Conservation (phyloP, 1,284 basidiomycete genomes). For the Puccinia horiana region DNA sequence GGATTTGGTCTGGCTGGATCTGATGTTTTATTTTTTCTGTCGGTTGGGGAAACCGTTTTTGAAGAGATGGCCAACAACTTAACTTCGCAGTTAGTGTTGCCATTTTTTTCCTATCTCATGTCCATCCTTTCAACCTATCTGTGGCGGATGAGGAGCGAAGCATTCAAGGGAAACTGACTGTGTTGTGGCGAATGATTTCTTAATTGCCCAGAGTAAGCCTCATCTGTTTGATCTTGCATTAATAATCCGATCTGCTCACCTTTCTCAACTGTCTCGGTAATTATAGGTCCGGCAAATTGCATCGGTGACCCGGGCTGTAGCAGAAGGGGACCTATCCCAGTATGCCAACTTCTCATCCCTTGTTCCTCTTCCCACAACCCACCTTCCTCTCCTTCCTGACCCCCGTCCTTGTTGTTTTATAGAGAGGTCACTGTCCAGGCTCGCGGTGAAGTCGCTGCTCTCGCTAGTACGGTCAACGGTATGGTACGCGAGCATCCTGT, state of each 20-base stretch:
- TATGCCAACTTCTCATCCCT: conserved; percentile 70
- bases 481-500: conserved; percentile 4
- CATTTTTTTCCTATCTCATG: background rate
- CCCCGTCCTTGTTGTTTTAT: background rate
- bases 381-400: background rate
- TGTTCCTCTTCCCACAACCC: background rate
- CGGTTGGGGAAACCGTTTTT: background rate
- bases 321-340: conserved; percentile 86
- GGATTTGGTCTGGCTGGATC: background rate
- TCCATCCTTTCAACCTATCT: too few relatives aligned
- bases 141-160: too few relatives aligned
- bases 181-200: background rate
- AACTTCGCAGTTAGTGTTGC: conserved; percentile 38
- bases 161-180: background rate
- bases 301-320: conserved; percentile 67
- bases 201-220: background rate
- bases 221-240: background rate
- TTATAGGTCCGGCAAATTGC: conserved; percentile 46
- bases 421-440: conserved; percentile 48
- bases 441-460: conserved; percentile 41
- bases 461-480: conserved; percentile 47
- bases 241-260: background rate
- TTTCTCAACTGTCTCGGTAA: background rate
- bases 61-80: conserved; percentile 49
- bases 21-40: background rate